phyloP scores from a whole-genome alignment of 805 yeast genomes.

The Monosporozyma aquatica region DNA sequence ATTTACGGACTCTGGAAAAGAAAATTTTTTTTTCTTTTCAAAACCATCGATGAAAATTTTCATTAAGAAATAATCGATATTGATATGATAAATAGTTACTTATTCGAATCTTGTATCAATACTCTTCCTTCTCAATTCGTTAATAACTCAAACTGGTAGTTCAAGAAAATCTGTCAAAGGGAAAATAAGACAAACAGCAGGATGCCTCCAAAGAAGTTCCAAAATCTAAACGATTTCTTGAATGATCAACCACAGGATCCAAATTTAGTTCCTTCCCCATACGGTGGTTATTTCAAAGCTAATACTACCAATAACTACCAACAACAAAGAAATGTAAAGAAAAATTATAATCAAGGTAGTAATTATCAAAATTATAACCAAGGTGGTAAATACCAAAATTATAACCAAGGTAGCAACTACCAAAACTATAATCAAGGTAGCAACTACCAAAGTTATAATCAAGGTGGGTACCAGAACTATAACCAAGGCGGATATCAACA shows the following conservation, averaged over 20 bases:
- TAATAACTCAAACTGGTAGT: too few species aligned
- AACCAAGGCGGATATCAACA: conserved; percentile 12
- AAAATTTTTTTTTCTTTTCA: neutral
- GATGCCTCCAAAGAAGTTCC: conserved; percentile 27
- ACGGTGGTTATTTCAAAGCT: conserved; percentile 27
- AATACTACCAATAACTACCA: conserved; percentile 12
- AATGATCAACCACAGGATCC: conserved; percentile 26
- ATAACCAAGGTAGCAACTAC: conserved; percentile 1
- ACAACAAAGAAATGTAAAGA: conserved; percentile 18
- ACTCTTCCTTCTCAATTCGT: too few species aligned
- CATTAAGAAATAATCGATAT: neutral
- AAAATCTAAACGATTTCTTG: conserved; percentile 22
- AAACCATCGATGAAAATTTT: neutral
- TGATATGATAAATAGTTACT: neutral
- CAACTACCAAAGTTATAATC: conserved; percentile 7
- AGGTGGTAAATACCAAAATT: conserved; percentile 11
- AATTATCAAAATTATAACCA: conserved; percentile 9
- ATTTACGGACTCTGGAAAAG: conserved; percentile 2
- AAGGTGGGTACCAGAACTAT: conserved; percentile 6
- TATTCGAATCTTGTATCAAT: too few species aligned
- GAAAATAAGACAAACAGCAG: neutral
- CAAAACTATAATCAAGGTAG: conserved; percentile 12
- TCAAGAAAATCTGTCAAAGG: neutral
- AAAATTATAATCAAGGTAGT: conserved; percentile 13
- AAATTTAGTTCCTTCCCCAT: conserved; percentile 25